Base-by-base conservation (phyloP, 192 early-diverging fungal species). In the Coemansia sp. region DNA sequence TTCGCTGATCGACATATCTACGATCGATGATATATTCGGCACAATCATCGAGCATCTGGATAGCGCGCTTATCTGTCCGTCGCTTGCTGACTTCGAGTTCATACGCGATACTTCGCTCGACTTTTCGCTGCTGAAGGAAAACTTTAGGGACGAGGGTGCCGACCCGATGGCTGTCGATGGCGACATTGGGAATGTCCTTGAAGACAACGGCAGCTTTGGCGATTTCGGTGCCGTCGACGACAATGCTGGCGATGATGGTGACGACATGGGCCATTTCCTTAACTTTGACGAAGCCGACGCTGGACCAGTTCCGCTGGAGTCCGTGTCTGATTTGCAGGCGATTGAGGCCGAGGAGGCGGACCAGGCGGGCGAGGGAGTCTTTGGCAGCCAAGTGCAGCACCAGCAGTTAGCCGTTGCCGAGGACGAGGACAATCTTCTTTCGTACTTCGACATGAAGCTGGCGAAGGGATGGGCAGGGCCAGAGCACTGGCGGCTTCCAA, bases 401-500 rank as follows among this genome's bases (percentile, higher is more conserved):
- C 72, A 66, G 49, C 72, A 66, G 49, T 56, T 87, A 30, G 71
- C 80, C 6, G 69, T 75, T 60, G 75, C 75, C 43, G 81, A 84
- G 41, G 85, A 87, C 49, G 76, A 85, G 11, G 85, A 89, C 46
- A 91, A 89, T 60, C 82, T 92, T 63, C 92, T 95, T 64, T 88
- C 87, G 23, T 95, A 96, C 75, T 97, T 97, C 86, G 95, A 97
- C 79, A 76, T 88, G 30, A 89, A 87, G 14, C 86, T 95, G 53
- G 68, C 89, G 68, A 84, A 88, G 51, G 88, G 88, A 57, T 98
- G 96, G 96, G 96, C 95, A 9, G 96, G 96, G 15, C 94, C 95
- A 14, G 93, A 92, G 64, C 92, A 94, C 72, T 98, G 95, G 95
- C 93, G 89, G 39, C 66, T 93, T 62, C 81, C 81, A 53, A 77